Evolutionary conservation across 495 filamentous ascomycete genomes (phyloP).

Genomic region (Jackrogersella multiformis): DNA sequence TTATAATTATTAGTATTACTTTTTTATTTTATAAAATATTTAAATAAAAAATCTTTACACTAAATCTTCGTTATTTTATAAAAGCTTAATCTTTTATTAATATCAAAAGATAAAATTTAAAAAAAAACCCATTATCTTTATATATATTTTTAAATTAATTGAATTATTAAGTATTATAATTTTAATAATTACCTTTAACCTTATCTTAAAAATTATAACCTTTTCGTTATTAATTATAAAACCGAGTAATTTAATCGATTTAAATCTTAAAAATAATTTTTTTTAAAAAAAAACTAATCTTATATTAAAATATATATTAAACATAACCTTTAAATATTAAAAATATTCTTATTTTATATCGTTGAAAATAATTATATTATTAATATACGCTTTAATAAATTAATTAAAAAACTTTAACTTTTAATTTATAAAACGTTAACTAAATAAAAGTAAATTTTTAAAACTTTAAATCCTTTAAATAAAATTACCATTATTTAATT

Average conservation of each 20-base stretch:
- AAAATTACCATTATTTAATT: no score
- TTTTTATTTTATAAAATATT: background rate
- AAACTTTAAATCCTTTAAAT: no score
- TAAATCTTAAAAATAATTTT: no score
- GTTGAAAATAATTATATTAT: background rate
- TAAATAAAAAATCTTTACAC: background rate
- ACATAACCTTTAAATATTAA: no score
- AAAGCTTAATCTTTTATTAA: background rate
- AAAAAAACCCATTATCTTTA: background rate
- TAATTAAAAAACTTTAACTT: background rate
- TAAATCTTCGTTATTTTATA: background rate
- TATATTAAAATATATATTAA: no score
- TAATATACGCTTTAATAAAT: background rate
- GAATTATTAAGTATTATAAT: background rate
- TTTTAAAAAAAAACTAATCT: no score
- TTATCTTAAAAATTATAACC: background rate
- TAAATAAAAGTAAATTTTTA: no score
- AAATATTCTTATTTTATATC: no score
- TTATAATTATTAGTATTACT: background rate
- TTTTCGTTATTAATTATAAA: background rate
- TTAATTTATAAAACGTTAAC: background rate
- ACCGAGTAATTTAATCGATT: no score
- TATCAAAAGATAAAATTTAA: background rate
- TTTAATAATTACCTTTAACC: background rate
- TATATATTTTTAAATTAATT: background rate